Evolutionary conservation across 116 monocot species (phyloP).

Genomic region (Iris pallida): DNA sequence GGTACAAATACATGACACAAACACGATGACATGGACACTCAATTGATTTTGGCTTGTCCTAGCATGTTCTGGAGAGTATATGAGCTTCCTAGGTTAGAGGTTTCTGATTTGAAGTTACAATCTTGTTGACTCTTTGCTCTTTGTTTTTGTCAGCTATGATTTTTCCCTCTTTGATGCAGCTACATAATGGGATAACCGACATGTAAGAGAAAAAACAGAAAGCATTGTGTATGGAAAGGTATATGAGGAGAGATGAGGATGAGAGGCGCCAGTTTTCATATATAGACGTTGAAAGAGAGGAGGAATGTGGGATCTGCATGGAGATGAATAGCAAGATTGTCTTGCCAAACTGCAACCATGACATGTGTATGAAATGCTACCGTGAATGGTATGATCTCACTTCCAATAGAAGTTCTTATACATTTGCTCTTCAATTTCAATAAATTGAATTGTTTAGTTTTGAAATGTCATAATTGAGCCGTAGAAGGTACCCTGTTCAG

Average conservation of each 20-base stretch:
- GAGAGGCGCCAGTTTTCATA: constrained; percentile 23
- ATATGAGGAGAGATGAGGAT: constrained; percentile 29
- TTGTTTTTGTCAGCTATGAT: constrained; percentile 31
- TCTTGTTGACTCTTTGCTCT: too few species aligned
- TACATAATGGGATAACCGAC: constrained; percentile 37
- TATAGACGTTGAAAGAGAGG: constrained; percentile 46
- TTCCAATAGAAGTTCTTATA: too few species aligned
- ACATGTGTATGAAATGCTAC: constrained; percentile 40
- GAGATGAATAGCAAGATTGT: constrained; percentile 48
- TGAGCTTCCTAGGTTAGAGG: too few species aligned
- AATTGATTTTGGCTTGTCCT: too few species aligned
- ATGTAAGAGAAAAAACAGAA: constrained; percentile 36
- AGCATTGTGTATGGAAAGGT: constrained; percentile 29
- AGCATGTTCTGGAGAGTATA: too few species aligned
- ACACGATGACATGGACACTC: too few species aligned
- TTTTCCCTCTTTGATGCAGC: constrained; percentile 49
- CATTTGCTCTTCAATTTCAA: too few species aligned
- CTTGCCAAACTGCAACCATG: constrained; percentile 41
- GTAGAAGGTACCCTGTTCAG: too few species aligned
- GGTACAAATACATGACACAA: too few species aligned
- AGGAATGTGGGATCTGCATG: constrained; percentile 57
- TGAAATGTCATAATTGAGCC: too few species aligned
- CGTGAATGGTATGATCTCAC: constrained; percentile 23
- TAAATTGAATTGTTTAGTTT: too few species aligned
- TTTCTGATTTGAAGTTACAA: too few species aligned